Evolutionary conservation across 1,284 basidiomycete genomes (phyloP), one percentile per base, ranked within the genome.

Genomic region (Irpex sp.): DNA sequence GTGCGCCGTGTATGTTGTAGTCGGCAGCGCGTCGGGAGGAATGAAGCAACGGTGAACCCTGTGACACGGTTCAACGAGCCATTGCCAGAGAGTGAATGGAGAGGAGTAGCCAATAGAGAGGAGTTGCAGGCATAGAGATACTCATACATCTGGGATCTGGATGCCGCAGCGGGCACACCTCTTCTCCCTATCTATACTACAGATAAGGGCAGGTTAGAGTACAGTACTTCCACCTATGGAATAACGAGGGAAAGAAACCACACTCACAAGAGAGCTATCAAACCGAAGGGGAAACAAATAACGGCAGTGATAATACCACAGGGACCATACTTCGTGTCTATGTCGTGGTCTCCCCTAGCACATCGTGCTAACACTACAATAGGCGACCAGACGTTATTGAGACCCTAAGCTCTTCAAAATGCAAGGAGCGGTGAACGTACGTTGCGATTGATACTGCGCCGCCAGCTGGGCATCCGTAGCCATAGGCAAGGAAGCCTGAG

Each of bases 181-280:
- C 39, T 43, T 43, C 39, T 43, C 39, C 15, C 39, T 43, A 15
- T 43, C 39, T 11, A 43, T 4, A 15, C 39, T 43, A 43, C 15
- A 43, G 15, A 43, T 15, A 15, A 15, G 39, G 39, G 15, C 8
- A 11, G 39, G 8, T 43, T 43, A 43, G 39, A 43, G 15, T 9
- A 43, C 11, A 15, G 39, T 43, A n/a, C n/a, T n/a, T n/a, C 39
- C 15, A 15, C 11, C 37, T 26, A 26, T 26, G 21, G 37, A 43
- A 43, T 5, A 15, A 43, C 39, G 39, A 43, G 15, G 26, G 26
- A 26, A 26, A 26, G 2, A 26, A 26, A 26, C 26, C 26, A 3
- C 15, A 69, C 71, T 65, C 66, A 72, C 71, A 70, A 68, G 51
- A 72, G 67, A 63, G 67, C 69, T 39, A 72, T 66, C 35, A 72